Conservation (phyloP, 2,329 filamentous ascomycete species). For the Elsinoe arachidis region DNA sequence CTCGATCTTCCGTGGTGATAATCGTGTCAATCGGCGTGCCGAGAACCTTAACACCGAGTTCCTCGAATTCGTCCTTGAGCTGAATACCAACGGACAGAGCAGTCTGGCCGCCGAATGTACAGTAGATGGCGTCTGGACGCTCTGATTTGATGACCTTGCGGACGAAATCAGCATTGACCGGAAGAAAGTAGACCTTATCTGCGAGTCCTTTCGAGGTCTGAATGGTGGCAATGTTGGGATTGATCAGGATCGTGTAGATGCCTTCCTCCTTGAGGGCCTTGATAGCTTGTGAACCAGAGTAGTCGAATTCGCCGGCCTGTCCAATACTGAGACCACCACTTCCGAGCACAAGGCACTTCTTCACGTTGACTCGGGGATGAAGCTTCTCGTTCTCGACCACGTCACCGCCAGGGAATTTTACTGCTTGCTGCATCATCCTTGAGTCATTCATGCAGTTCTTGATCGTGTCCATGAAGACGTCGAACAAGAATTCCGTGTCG, state of each 20-base stretch:
- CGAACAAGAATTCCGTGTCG: conserved; percentile 93
- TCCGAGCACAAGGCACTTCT: conserved; percentile 90
- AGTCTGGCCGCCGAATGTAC: conserved; percentile 95
- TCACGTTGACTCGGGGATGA: conserved; percentile 72
- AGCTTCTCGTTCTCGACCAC: conserved; percentile 67
- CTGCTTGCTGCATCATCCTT: conserved; percentile 59
- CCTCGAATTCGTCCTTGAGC: conserved; percentile 93
- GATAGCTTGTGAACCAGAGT: conserved; percentile 96
- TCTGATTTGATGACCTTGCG: conserved; percentile 96
- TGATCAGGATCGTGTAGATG: conserved; percentile 96
- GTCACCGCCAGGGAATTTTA: conserved; percentile 80
- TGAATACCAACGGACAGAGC: conserved; percentile 95
- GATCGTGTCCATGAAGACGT: conserved; percentile 88
- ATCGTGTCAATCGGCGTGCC: conserved; percentile 97
- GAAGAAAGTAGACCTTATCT: conserved; percentile 97
- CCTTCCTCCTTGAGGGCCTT: conserved; percentile 97
- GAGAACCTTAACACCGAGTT: conserved; percentile 83
- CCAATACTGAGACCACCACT: conserved; percentile 95
- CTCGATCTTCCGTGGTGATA: conserved; percentile 95
- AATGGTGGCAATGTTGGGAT: conserved; percentile 97
- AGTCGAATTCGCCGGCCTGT: conserved; percentile 97
- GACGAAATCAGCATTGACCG: conserved; percentile 93
- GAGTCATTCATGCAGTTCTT: conserved; percentile 59
- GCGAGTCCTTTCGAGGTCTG: conserved; percentile 96
- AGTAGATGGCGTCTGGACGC: conserved; percentile 91